Evolutionary conservation across 495 filamentous ascomycete species (phyloP).

Genomic region (Trichocladium uniseriatum): DNA sequence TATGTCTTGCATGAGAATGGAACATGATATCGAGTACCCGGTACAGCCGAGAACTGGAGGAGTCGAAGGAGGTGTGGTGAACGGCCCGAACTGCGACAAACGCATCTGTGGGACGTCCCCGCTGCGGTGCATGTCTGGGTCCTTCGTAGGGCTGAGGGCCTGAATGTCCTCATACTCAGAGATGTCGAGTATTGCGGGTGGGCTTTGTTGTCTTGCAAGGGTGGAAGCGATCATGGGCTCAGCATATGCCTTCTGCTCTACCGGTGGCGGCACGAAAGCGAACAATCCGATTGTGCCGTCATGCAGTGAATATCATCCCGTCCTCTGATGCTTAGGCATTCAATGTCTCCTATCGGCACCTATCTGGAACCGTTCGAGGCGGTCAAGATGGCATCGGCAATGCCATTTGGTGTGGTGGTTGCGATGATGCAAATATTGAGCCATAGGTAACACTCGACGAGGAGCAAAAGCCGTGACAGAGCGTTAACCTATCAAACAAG

Average conservation of each 20-base stretch:
- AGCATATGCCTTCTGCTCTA: too few species aligned
- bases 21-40: background rate
- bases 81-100: background rate
- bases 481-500: background rate
- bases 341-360: background rate
- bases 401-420: background rate
- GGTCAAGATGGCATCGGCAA: background rate
- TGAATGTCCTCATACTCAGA: too few species aligned
- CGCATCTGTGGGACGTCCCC: background rate
- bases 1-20: background rate
- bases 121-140: background rate
- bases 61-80: background rate
- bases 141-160: conserved; percentile 3
- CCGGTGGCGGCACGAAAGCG: background rate
- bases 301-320: background rate
- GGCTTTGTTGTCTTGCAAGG: too few species aligned
- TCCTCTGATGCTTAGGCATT: background rate
- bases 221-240: too few species aligned
- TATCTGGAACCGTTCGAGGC: too few species aligned
- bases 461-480: background rate
- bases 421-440: conserved; percentile 1
- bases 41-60: background rate
- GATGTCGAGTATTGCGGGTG: too few species aligned
- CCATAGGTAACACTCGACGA: background rate
- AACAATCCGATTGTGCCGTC: background rate